Evolutionary conservation across 805 yeast genomes (phyloP).

Genomic region (Yamadazyma endophytica): DNA sequence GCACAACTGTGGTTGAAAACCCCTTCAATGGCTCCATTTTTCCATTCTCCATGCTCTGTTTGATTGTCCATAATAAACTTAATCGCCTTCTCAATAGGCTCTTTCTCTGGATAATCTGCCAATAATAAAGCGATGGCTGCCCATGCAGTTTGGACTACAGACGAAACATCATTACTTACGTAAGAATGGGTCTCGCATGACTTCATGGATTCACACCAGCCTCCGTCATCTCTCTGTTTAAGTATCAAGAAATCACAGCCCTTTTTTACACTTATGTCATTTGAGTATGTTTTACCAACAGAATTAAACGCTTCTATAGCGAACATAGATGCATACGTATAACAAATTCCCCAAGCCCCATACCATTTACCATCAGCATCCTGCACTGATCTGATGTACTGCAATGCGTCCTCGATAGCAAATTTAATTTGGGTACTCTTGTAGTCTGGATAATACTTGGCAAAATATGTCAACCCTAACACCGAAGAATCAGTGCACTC

Average conservation of each 20-base stretch:
- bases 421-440: constrained; percentile 57
- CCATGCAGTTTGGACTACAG: constrained; percentile 93
- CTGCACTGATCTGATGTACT: constrained; percentile 68
- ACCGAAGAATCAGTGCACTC: constrained; percentile 97
- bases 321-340: constrained; percentile 95
- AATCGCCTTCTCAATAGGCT: constrained; percentile 62
- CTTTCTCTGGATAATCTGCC: constrained; percentile 73
- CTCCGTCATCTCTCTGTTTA: constrained; percentile 84
- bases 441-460: constrained; percentile 59
- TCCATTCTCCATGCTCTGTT: constrained; percentile 75
- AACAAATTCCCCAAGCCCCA: constrained; percentile 98
- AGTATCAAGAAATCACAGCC: constrained; percentile 84
- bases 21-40: constrained; percentile 83
- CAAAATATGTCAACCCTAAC: constrained; percentile 78
- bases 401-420: constrained; percentile 73
- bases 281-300: constrained; percentile 59
- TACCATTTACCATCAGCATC: constrained; percentile 90
- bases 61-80: constrained; percentile 64
- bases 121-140: constrained; percentile 74
- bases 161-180: constrained; percentile 54
- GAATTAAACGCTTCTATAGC: constrained; percentile 88
- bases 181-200: constrained; percentile 79
- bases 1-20: constrained; percentile 91
- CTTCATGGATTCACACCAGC: constrained; percentile 96
- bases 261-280: constrained; percentile 54